Conservation (phyloP, 805 yeast species). For the Monosporozyma yasuniensis region DNA sequence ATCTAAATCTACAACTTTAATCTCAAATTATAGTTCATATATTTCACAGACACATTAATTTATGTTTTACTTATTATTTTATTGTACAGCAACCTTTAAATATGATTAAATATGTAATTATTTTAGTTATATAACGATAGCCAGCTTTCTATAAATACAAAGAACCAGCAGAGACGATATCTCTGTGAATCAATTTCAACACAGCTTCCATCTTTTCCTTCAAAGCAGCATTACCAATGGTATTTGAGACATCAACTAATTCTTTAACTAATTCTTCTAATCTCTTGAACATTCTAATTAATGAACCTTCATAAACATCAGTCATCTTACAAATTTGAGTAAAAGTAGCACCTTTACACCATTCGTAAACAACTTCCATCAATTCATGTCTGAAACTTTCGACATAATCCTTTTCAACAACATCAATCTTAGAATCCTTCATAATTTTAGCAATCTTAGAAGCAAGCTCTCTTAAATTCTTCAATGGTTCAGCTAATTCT, state of each 20-base stretch:
- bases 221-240: conserved; percentile 83
- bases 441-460: conserved; percentile 79
- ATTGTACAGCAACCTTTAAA: not conserved
- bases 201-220: conserved; percentile 86
- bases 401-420: conserved; percentile 85
- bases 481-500: conserved; percentile 85
- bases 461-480: conserved; percentile 86
- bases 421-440: conserved; percentile 81
- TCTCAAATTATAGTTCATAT: no score
- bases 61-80: not conserved
- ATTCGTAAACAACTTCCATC: conserved; percentile 93
- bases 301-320: conserved; percentile 94
- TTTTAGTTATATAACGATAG: not conserved
- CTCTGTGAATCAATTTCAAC: conserved; percentile 81
- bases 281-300: conserved; percentile 90
- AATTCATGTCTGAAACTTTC: conserved; percentile 86
- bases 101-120: not conserved
- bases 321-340: conserved; percentile 98
- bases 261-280: conserved; percentile 89
- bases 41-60: not conserved
- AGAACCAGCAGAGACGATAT: conserved; percentile 93
- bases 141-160: conserved; percentile 44
- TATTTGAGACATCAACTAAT: conserved; percentile 82
- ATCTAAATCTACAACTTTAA: no score
- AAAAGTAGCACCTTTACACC: conserved; percentile 95